Percentiles rank a stretch among this genome's conserved stretches.
Conservation (phyloP, 2,329 filamentous ascomycete genomes). For the Parastagonospora avenae region DNA sequence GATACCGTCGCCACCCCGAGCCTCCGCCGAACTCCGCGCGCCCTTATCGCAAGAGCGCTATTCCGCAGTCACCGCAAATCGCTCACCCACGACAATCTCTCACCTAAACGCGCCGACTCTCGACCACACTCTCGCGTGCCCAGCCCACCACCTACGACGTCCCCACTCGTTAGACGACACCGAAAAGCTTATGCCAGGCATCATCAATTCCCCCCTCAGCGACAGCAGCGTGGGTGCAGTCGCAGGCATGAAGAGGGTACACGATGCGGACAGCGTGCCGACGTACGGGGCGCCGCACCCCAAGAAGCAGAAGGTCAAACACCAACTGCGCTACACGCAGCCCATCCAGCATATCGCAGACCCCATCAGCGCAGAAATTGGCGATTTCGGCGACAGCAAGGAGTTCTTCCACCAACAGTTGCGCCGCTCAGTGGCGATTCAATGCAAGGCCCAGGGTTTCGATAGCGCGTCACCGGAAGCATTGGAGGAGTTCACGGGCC, state of each 20-base stretch:
- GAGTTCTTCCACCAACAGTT: conserved; percentile 61
- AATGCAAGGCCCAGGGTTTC: conserved; percentile 60
- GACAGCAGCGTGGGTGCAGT: conserved; percentile 36
- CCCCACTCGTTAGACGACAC: conserved; percentile 7
- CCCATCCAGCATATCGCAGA: conserved; percentile 39
- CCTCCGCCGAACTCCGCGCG: conserved; percentile 11
- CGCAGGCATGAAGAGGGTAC: conserved; percentile 43
- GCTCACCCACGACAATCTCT: conserved; percentile 2
- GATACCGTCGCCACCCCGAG: conserved; percentile 8
- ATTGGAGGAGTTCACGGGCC: conserved; percentile 60
- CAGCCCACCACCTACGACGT: conserved; percentile 5
- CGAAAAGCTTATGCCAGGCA: conserved; percentile 40
- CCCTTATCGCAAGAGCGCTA: conserved; percentile 9
- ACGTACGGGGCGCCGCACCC: conserved; percentile 28
- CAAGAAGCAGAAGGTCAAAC: conserved; percentile 45
- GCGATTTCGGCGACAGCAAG: conserved; percentile 51
- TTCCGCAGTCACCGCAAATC: conserved; percentile 6
- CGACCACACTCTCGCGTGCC: conserved; percentile 14
- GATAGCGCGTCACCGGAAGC: conserved; percentile 60
- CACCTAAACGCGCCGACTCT: conserved; percentile 10
- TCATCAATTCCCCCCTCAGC: conserved; percentile 31
- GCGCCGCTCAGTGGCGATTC: conserved; percentile 59
- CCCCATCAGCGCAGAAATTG: conserved; percentile 41
- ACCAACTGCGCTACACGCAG: conserved; percentile 42
- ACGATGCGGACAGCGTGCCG: conserved; percentile 24